Evolutionary conservation across 2,329 filamentous ascomycete species (phyloP).

Genomic region (Epicoccum sorghinum): DNA sequence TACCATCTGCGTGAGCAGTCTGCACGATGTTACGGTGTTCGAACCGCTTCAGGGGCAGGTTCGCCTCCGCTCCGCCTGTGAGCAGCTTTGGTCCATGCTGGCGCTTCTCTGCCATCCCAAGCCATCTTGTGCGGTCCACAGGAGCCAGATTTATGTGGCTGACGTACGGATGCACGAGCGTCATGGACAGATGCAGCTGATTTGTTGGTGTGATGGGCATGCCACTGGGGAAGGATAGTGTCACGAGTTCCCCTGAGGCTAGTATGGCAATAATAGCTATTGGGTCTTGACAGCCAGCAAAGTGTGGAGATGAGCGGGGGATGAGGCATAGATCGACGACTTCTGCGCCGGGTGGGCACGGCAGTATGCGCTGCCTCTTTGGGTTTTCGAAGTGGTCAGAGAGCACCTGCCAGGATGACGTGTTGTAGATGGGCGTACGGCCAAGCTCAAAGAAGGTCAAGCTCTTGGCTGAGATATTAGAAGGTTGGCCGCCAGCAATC

Average conservation of each 20-base stretch:
- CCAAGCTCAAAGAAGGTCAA: conserved; percentile 91
- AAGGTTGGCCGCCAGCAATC: conserved; percentile 78
- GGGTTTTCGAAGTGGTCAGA: conserved; percentile 78
- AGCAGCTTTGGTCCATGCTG: conserved; percentile 78
- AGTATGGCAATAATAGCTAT: conserved; percentile 81
- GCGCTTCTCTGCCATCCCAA: conserved; percentile 86
- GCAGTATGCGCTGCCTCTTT: conserved; percentile 72
- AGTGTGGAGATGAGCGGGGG: conserved; percentile 83
- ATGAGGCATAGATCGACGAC: conserved; percentile 83
- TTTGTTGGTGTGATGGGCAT: conserved; percentile 91
- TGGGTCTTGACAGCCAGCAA: conserved; percentile 85
- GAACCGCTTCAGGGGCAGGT: conserved; percentile 73
- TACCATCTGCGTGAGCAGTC: conserved; percentile 88
- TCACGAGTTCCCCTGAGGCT: conserved; percentile 85
- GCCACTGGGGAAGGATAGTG: conserved; percentile 89
- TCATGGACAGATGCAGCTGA: conserved; percentile 84
- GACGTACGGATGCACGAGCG: conserved; percentile 89
- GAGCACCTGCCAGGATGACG: conserved; percentile 86
- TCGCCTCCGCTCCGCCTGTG: conserved; percentile 76
- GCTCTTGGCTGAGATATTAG: conserved; percentile 72
- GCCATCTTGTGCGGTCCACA: conserved; percentile 81
- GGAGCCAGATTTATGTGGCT: conserved; percentile 73
- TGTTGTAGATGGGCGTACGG: conserved; percentile 85
- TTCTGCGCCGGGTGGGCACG: conserved; percentile 77
- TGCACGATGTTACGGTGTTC: conserved; percentile 85